Evolutionary conservation across 2,329 filamentous ascomycete genomes (phyloP).

Genomic region (Ophiostoma ulmi): DNA sequence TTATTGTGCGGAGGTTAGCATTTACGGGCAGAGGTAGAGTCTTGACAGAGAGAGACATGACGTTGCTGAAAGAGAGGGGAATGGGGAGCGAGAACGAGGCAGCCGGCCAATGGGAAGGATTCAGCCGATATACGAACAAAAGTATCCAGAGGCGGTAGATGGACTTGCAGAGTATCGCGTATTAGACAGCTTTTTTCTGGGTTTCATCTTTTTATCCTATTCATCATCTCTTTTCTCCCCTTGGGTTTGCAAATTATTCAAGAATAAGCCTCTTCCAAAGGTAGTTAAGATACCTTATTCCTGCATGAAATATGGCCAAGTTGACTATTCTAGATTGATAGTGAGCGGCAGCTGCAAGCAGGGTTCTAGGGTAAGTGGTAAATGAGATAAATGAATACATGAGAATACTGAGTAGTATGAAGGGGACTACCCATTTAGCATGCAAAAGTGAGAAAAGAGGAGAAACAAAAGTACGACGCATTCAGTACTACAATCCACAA

Average conservation of each 20-base stretch:
- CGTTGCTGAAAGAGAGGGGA: neutral
- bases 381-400: neutral
- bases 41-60: neutral
- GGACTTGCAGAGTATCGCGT: neutral
- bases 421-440: too few relatives aligned
- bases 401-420: neutral
- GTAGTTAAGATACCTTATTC: too few relatives aligned
- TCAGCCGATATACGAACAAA: neutral
- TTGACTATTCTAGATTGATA: neutral
- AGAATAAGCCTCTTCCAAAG: too few relatives aligned
- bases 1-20: neutral
- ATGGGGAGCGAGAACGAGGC: neutral
- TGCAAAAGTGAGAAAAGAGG: neutral
- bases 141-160: neutral
- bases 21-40: too few relatives aligned
- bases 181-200: too few relatives aligned
- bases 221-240: too few relatives aligned
- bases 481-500: neutral
- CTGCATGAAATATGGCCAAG: neutral
- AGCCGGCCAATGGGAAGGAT: neutral
- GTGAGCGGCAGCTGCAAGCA: conserved; percentile 1
- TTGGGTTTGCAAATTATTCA: too few relatives aligned
- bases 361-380: neutral
- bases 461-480: neutral
- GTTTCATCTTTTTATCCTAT: too few relatives aligned